These are phyloP conservation scores for Phytopythium oedochilum DNA, from an alignment of 352 stramenopile species.

Conservation along the genomic window DNA sequence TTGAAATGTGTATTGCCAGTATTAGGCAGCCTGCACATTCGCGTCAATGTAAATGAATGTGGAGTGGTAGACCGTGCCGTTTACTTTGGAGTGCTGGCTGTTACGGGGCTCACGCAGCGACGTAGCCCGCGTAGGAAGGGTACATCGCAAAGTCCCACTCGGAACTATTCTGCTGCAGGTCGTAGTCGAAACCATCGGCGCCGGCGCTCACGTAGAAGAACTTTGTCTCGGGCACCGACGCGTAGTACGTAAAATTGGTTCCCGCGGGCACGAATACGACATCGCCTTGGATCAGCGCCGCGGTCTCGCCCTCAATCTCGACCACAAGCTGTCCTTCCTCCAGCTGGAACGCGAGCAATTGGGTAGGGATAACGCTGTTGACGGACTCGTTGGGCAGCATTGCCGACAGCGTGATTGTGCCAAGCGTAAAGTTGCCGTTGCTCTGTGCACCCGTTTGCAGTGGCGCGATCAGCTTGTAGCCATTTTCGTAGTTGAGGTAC, in stretches of 20 bases:
- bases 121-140: constrained; percentile 33
- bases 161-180: constrained; percentile 37
- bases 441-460: constrained; percentile 40
- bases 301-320: constrained; percentile 28
- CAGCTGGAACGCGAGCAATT: constrained; percentile 43
- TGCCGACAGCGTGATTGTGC: constrained; percentile 43
- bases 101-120: constrained; percentile 4
- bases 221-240: constrained; percentile 45
- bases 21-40: too few species aligned
- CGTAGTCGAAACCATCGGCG: constrained; percentile 36
- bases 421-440: constrained; percentile 54
- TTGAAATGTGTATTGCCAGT: too few species aligned
- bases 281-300: constrained; percentile 41
- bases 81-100: too few species aligned
- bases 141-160: constrained; percentile 43
- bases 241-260: constrained; percentile 46
- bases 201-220: constrained; percentile 50
- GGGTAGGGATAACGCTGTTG: constrained; percentile 31
- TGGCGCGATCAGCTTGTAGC: constrained; percentile 48
- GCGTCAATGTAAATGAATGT: too few species aligned
- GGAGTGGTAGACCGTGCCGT: too few species aligned
- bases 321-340: constrained; percentile 44
- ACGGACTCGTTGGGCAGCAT: constrained; percentile 36
- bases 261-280: constrained; percentile 38
- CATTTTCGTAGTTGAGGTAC: constrained; percentile 48